Base-by-base conservation (phyloP, 352 stramenopile species). In the Globisporangium acanthophoron region DNA sequence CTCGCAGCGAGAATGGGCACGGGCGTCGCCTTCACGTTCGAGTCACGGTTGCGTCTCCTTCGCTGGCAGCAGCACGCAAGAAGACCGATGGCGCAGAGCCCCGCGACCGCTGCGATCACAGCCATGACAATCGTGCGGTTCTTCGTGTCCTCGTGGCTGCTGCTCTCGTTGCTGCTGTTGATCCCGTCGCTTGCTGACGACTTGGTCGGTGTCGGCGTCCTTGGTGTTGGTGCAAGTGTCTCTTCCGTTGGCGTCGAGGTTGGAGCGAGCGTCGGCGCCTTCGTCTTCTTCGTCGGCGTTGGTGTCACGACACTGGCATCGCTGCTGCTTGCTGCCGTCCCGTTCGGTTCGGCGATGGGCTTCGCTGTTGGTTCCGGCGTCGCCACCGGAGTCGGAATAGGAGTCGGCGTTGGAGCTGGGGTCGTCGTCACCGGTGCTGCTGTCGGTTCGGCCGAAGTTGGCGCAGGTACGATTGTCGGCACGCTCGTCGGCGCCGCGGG, bases 61-160 rank as follows among this genome's bases (percentile, higher is more conserved):
- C 53, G 59, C 24, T 39, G n/a, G 21, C 59, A 65, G 48, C 52
- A 65, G 29, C 58, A 51, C 40, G 47, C 45, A 24, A 65, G 33
- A 16, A 65, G 37, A 11, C 46, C 49, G 24, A 65, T 37, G 46
- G 52, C n/a, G 29, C 59, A 47, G 46, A 61, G 18, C 39, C 39
- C 52, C 13, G 52, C 59, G 48, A 60, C 47, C 4, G 31, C 47
- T 11, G 48, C 59, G 53, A 65, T 27, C 47, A 57, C 59, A 6
- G 48, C 48, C 45, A 60, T 55, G 52, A 61, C 20, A 33, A 65
- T 59, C 45, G 59, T 56, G 52, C 46, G 52, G 37, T 29, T 52
- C 13, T 48, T 56, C 6, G 47, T 31, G 27, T 15, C 35, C 5
- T 3, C 13, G 20, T 31, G 11, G 1, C 1, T 47, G n/a, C 21